phyloP scores from a whole-genome alignment of 805 yeast species.

The Sugiyamaella valdiviana region DNA sequence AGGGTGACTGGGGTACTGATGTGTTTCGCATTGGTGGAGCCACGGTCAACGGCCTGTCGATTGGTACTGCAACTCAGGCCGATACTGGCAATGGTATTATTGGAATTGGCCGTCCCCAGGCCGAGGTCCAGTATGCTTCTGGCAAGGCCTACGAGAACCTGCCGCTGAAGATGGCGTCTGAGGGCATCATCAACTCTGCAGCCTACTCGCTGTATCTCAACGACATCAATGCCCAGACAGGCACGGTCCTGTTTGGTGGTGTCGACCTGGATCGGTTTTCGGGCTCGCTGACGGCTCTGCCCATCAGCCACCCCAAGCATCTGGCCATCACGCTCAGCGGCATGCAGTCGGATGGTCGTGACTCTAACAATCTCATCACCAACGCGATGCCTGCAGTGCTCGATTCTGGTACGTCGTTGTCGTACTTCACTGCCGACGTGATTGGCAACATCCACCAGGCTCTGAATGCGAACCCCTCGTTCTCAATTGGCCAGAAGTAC shows the following conservation, averaged over 20 bases:
- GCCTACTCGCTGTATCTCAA: slow-evolving; percentile 64
- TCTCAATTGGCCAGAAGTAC: slow-evolving; percentile 30
- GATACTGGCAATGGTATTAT: slow-evolving; percentile 56
- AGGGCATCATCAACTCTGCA: slow-evolving; percentile 52
- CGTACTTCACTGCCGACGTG: slow-evolving; percentile 41
- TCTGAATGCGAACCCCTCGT: slow-evolving; percentile 36
- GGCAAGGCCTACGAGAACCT: slow-evolving; percentile 50
- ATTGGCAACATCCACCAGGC: slow-evolving; percentile 31
- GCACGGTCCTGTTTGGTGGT: slow-evolving; percentile 53
- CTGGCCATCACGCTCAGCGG: slow-evolving; percentile 28
- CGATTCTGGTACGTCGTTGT: slow-evolving; percentile 54
- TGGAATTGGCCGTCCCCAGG: slow-evolving; percentile 42
- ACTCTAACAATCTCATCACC: slow-evolving; percentile 20
- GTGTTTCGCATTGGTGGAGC: slow-evolving; percentile 49
- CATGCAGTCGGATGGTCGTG: slow-evolving; percentile 25
- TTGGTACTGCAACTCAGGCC: slow-evolving; percentile 69
- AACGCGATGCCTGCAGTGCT: slow-evolving; percentile 34
- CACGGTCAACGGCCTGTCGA: slow-evolving; percentile 47
- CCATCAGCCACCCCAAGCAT: slow-evolving; percentile 32
- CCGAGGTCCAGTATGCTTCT: slow-evolving; percentile 40
- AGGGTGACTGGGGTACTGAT: slow-evolving; percentile 62
- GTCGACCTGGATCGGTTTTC: slow-evolving; percentile 45
- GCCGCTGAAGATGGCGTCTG: slow-evolving; percentile 52
- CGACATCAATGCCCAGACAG: slow-evolving; percentile 35
- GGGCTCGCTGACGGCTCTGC: slow-evolving; percentile 38